Percentiles rank a stretch among this genome's conserved stretches.
Evolutionary conservation across 2,329 filamentous ascomycete genomes (phyloP).

Genomic region (Rugonectria rugulosa): DNA sequence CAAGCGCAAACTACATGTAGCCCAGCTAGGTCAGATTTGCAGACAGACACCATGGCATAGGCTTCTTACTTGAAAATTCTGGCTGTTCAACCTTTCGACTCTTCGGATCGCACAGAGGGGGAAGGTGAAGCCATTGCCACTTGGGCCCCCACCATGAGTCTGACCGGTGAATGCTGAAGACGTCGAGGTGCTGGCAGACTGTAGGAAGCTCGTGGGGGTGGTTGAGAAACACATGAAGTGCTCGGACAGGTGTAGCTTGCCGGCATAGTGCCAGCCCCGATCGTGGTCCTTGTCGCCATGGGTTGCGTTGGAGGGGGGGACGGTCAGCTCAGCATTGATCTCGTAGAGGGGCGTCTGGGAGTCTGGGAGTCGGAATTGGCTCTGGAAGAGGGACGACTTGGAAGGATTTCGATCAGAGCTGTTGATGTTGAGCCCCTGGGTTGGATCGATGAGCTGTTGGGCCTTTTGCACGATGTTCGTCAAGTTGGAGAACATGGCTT

Average conservation of each 20-base stretch:
- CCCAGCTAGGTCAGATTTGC: slow-evolving; percentile 10
- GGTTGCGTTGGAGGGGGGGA: slow-evolving; percentile 75
- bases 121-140: slow-evolving; percentile 94
- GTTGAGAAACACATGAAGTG: slow-evolving; percentile 97
- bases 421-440: slow-evolving; percentile 76
- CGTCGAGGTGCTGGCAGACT: slow-evolving; percentile 78
- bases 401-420: slow-evolving; percentile 83
- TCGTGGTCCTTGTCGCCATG: slow-evolving; percentile 76
- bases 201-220: slow-evolving; percentile 85
- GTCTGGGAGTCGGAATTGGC: slow-evolving; percentile 93
- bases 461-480: slow-evolving; percentile 93
- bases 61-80: slow-evolving; percentile 73
- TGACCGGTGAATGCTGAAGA: slow-evolving; percentile 90
- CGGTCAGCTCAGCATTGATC: slow-evolving; percentile 94
- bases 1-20: slow-evolving; percentile 87
- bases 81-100: slow-evolving; percentile 91
- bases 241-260: slow-evolving; percentile 93
- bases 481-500: slow-evolving; percentile 66
- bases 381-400: slow-evolving; percentile 91
- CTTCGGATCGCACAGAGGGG: slow-evolving; percentile 90
- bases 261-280: slow-evolving; percentile 86
- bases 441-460: slow-evolving; percentile 92
- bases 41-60: slow-evolving; percentile 8
- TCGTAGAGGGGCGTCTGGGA: slow-evolving; percentile 94
- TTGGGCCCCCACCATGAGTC: slow-evolving; percentile 90